Conservation (phyloP, 1,284 basidiomycete genomes). For the Microbotryomycetes sp. region DNA sequence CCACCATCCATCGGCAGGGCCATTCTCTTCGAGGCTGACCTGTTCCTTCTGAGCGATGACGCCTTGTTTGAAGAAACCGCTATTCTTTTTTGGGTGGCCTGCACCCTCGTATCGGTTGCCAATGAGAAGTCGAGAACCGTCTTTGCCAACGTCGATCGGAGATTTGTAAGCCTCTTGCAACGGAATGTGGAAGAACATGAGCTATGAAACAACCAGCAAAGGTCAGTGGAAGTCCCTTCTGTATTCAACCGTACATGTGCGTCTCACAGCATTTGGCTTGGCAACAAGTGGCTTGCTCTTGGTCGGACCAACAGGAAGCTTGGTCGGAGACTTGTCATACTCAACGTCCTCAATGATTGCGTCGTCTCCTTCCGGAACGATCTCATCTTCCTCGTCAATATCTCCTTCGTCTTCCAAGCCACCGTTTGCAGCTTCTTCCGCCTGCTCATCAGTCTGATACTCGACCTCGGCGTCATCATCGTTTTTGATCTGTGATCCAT, state of each 20-base stretch:
- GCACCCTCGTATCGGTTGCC: slow-evolving; percentile 52
- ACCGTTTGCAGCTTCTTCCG: not conserved
- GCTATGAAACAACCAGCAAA: not conserved
- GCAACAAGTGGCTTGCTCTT: slow-evolving; percentile 53
- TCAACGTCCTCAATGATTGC: slow-evolving; percentile 5
- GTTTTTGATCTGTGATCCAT: not conserved
- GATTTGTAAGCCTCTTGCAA: slow-evolving; percentile 53
- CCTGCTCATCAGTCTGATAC: not conserved
- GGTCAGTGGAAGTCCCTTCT: not conserved
- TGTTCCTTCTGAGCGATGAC: slow-evolving; percentile 55
- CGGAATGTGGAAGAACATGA: slow-evolving; percentile 92
- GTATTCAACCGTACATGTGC: not conserved
- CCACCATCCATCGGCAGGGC: slow-evolving; percentile 51
- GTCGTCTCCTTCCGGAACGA: not conserved
- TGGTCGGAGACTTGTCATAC: slow-evolving; percentile 22
- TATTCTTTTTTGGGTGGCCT: slow-evolving; percentile 62
- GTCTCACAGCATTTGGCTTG: slow-evolving; percentile 71
- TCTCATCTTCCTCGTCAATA: slow-evolving; percentile 46
- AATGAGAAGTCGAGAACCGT: slow-evolving; percentile 16
- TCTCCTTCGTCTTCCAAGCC: not conserved
- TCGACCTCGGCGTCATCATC: slow-evolving; percentile 8
- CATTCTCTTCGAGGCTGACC: slow-evolving; percentile 33
- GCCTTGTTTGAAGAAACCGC: slow-evolving; percentile 73
- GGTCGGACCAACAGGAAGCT: slow-evolving; percentile 17
- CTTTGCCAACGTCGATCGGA: slow-evolving; percentile 23